Conservation (phyloP, 1,284 basidiomycete genomes). For the Neolentinus lepideus region DNA sequence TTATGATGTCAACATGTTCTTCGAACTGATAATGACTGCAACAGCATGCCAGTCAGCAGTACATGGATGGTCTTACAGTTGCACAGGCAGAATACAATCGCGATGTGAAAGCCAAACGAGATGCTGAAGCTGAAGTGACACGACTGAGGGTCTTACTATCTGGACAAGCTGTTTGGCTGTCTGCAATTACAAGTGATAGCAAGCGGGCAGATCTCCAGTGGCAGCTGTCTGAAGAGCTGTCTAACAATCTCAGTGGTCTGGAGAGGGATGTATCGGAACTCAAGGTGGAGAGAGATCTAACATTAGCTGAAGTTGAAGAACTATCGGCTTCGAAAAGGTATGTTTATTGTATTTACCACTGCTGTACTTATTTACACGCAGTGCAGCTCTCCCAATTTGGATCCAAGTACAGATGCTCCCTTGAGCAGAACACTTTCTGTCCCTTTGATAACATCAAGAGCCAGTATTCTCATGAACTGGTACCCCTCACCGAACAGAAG, state of each 20-base stretch:
- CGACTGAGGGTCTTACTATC: constrained; percentile 80
- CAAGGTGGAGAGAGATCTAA: constrained; percentile 85
- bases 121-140: constrained; percentile 89
- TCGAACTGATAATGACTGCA: background rate
- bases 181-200: constrained; percentile 75
- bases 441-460: constrained; percentile 83
- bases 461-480: constrained; percentile 83
- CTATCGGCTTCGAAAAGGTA: constrained; percentile 70
- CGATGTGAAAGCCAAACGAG: constrained; percentile 80
- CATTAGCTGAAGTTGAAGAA: constrained; percentile 90
- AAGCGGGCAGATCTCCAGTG: constrained; percentile 73
- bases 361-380: constrained; percentile 5
- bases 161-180: constrained; percentile 84
- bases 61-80: constrained; percentile 86
- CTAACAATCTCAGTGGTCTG: constrained; percentile 68
- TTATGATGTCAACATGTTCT: constrained; percentile 2
- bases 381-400: constrained; percentile 13
- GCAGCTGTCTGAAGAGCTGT: constrained; percentile 74
- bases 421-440: constrained; percentile 75
- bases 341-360: constrained; percentile 13
- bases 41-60: constrained; percentile 83
- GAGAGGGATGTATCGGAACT: constrained; percentile 86
- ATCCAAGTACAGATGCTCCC: constrained; percentile 31
- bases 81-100: constrained; percentile 92
- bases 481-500: constrained; percentile 77